Percentiles rank a stretch among this genome's conserved stretches.
phyloP scores from a whole-genome alignment of 2,329 filamentous ascomycete genomes.

The Neophaeococcomyces aloes region DNA sequence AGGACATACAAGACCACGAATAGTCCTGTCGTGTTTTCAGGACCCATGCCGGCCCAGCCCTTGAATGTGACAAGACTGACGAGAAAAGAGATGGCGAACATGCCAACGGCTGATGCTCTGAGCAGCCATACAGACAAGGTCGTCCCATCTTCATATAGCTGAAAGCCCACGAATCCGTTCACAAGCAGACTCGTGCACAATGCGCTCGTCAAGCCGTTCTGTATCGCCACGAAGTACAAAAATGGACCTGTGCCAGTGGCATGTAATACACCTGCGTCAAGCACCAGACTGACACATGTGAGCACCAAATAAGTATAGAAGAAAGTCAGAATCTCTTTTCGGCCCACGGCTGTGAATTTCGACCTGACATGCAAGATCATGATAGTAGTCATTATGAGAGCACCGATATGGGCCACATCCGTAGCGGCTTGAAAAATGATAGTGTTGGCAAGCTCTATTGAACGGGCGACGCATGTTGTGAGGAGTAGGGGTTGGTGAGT shows the following conservation, averaged over 20 bases:
- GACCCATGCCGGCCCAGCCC: slow-evolving; percentile 72
- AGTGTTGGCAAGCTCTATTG: slow-evolving; percentile 93
- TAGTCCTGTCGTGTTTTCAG: slow-evolving; percentile 74
- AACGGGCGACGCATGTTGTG: slow-evolving; percentile 82
- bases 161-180: slow-evolving; percentile 97
- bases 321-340: slow-evolving; percentile 70
- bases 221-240: slow-evolving; percentile 82
- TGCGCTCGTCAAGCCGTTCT: slow-evolving; percentile 74
- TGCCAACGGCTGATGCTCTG: slow-evolving; percentile 62
- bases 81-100: slow-evolving; percentile 78
- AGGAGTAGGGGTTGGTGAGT: slow-evolving; percentile 68
- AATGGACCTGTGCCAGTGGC: slow-evolving; percentile 63
- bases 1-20: slow-evolving; percentile 89
- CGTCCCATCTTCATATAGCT: slow-evolving; percentile 95
- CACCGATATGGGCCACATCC: slow-evolving; percentile 83
- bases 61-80: slow-evolving; percentile 90
- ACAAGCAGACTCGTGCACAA: slow-evolving; percentile 82
- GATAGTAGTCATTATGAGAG: slow-evolving; percentile 83
- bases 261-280: slow-evolving; percentile 87
- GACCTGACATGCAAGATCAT: slow-evolving; percentile 96
- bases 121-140: slow-evolving; percentile 88
- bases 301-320: slow-evolving; percentile 95
- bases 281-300: slow-evolving; percentile 74
- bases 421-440: slow-evolving; percentile 94
- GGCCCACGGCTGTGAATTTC: slow-evolving; percentile 90